Evolutionary conservation across 2,329 filamentous ascomycete genomes (phyloP).

Genomic region (Pseudocercospora musae): DNA sequence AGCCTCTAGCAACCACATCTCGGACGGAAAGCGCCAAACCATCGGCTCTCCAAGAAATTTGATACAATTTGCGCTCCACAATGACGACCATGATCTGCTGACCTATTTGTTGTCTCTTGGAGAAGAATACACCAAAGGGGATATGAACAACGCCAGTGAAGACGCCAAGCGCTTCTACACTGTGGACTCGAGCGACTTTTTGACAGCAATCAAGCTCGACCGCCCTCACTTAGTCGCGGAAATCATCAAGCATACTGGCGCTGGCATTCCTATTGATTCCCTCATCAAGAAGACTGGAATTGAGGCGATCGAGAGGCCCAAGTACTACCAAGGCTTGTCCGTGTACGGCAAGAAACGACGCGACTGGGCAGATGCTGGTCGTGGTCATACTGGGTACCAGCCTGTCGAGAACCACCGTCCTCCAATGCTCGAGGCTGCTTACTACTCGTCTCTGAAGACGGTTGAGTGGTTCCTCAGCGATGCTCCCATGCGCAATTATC

Average conservation of each 20-base stretch:
- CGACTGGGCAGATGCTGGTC: constrained; percentile 70
- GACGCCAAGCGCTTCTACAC: constrained; percentile 25
- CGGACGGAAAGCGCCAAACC: constrained; percentile 12
- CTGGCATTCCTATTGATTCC: constrained; percentile 65
- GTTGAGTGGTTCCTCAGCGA: constrained; percentile 77
- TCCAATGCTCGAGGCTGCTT: constrained; percentile 60
- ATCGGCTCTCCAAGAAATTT: constrained; percentile 22
- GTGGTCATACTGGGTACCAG: constrained; percentile 30
- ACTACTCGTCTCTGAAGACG: constrained; percentile 58
- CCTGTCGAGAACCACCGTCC: constrained; percentile 42
- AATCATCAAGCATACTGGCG: constrained; percentile 64
- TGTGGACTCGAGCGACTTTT: constrained; percentile 34
- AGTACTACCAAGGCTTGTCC: constrained; percentile 72
- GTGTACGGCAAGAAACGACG: constrained; percentile 70
- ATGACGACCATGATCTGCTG: constrained; percentile 55
- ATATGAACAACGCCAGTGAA: constrained; percentile 9
- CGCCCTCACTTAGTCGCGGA: constrained; percentile 58
- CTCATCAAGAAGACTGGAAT: constrained; percentile 65
- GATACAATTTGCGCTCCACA: constrained; percentile 36
- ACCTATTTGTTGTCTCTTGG: constrained; percentile 57
- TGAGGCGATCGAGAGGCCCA: constrained; percentile 59
- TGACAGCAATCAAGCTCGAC: constrained; percentile 44
- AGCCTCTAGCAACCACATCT: constrained; percentile 12
- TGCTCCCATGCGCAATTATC: constrained; percentile 63
- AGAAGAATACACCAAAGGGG: constrained; percentile 42